Evolutionary conservation across 2,329 filamentous ascomycete species (phyloP).

Genomic region (Pyrenophora tritici-repentis): DNA sequence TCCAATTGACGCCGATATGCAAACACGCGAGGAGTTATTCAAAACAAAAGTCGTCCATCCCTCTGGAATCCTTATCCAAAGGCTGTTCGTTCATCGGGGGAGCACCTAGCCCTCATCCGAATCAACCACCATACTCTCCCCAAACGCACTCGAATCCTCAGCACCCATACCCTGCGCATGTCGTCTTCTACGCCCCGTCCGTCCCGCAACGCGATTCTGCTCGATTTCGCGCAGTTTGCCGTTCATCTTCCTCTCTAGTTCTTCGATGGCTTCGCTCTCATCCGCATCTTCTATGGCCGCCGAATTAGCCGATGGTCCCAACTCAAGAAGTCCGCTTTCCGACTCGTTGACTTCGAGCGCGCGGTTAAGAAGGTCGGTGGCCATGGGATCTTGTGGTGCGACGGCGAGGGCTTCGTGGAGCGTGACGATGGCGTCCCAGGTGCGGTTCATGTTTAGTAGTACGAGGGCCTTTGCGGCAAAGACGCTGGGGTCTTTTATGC

Average conservation of each 20-base stretch:
- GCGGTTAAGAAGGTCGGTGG: conserved; percentile 76
- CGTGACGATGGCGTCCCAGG: conserved; percentile 77
- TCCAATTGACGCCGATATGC: too few species aligned
- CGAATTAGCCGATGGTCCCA: neutral
- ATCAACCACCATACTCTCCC: conserved; percentile 61
- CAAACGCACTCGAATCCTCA: conserved; percentile 47
- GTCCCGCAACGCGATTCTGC: conserved; percentile 58
- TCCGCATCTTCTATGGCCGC: conserved; percentile 8
- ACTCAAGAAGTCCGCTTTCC: conserved; percentile 18
- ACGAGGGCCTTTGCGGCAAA: conserved; percentile 86
- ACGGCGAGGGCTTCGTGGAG: conserved; percentile 85
- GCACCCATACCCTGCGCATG: conserved; percentile 52
- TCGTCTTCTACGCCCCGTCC: conserved; percentile 56
- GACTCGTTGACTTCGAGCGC: conserved; percentile 58
- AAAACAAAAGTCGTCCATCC: too few species aligned
- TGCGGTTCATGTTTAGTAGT: conserved; percentile 74
- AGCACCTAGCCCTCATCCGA: conserved; percentile 50
- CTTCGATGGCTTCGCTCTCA: conserved; percentile 48
- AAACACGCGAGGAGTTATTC: too few species aligned
- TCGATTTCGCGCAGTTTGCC: conserved; percentile 56
- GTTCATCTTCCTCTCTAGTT: conserved; percentile 61
- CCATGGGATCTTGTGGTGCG: conserved; percentile 77
- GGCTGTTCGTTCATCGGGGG: too few species aligned
- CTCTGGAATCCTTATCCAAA: too few species aligned
- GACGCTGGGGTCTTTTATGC: conserved; percentile 76